These are phyloP conservation scores for Aureobasidium sp. DNA, from an alignment of 2,329 filamentous ascomycete genomes.

Conservation along the genomic window DNA sequence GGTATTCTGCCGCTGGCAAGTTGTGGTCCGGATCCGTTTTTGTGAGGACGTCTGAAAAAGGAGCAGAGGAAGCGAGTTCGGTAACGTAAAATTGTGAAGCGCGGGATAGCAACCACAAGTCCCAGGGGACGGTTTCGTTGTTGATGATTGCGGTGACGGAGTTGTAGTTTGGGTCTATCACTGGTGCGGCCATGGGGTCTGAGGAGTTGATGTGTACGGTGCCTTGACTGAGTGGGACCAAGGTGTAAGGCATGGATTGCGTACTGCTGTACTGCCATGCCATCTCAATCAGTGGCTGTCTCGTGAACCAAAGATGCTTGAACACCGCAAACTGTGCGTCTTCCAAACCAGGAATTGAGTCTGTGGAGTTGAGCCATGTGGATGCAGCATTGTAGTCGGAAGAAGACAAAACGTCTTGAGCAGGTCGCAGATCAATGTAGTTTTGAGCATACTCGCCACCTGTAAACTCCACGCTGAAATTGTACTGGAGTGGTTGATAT, in stretches of 20 bases:
- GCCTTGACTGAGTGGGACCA: constrained; percentile 12
- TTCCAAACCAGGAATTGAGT: constrained; percentile 4
- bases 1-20: not conserved
- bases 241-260: constrained; percentile 14
- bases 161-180: constrained; percentile 22
- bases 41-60: not conserved
- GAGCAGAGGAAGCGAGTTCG: not conserved
- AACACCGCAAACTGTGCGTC: constrained; percentile 10
- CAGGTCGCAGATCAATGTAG: constrained; percentile 12
- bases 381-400: constrained; percentile 11
- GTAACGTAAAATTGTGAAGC: constrained; percentile 5
- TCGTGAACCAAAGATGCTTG: constrained; percentile 13
- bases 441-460: constrained; percentile 15
- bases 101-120: not conserved
- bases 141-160: not conserved
- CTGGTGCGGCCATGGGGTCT: constrained; percentile 19
- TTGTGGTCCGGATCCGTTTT: not conserved
- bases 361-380: constrained; percentile 8
- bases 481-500: constrained; percentile 5
- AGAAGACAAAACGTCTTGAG: constrained; percentile 1
- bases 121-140: not conserved
- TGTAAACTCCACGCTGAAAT: constrained; percentile 6
- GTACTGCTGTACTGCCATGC: constrained; percentile 15
- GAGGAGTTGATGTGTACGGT: constrained; percentile 14
- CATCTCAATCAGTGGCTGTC: constrained; percentile 15